These are phyloP conservation scores for Clavispora carvajalis DNA, from an alignment of 805 yeast genomes.

Conservation along the genomic window DNA sequence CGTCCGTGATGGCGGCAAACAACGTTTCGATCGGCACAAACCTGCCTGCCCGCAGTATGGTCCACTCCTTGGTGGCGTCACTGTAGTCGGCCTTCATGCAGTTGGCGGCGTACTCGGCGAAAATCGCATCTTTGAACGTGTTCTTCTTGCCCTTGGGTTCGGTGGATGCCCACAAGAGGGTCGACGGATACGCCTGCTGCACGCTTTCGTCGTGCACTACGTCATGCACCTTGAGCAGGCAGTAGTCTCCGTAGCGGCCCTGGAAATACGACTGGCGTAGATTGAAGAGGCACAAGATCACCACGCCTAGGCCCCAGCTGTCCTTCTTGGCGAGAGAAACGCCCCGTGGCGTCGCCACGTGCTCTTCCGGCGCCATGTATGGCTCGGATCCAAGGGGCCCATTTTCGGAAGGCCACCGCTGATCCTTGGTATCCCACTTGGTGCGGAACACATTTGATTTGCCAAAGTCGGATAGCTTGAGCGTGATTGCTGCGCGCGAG, in stretches of 20 bases:
- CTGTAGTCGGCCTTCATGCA: slow-evolving; percentile 39
- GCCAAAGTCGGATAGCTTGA: slow-evolving; percentile 68
- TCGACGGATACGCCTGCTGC: slow-evolving; percentile 15
- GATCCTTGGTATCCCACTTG: slow-evolving; percentile 66
- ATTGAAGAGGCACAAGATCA: slow-evolving; percentile 25
- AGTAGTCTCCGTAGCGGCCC: slow-evolving; percentile 8
- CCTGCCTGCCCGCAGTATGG: slow-evolving; percentile 31
- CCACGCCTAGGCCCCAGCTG: slow-evolving; percentile 82
- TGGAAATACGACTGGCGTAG: slow-evolving; percentile 24
- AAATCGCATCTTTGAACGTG: slow-evolving; percentile 26
- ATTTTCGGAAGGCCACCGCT: slow-evolving; percentile 44
- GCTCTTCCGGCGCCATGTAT: slow-evolving; percentile 91
- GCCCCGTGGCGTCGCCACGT: slow-evolving; percentile 18
- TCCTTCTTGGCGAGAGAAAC: slow-evolving; percentile 81
- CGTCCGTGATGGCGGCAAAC: slow-evolving; percentile 25
- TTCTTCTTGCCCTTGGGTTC: slow-evolving; percentile 15
- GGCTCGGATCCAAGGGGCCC: slow-evolving; percentile 89
- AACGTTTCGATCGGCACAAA: slow-evolving; percentile 52
- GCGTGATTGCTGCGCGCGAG: slow-evolving; percentile 12
- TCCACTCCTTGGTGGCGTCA: slow-evolving; percentile 27
- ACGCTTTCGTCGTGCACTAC: slow-evolving; percentile 13
- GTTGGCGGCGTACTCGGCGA: slow-evolving; percentile 38
- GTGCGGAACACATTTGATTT: slow-evolving; percentile 87
- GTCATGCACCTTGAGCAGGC: slow-evolving; percentile 13
- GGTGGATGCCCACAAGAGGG: slow-evolving; percentile 31